Percentiles rank a stretch among this genome's conserved stretches.
Evolutionary conservation across 1,284 basidiomycete species (phyloP).

Genomic region (Malassezia caprae): DNA sequence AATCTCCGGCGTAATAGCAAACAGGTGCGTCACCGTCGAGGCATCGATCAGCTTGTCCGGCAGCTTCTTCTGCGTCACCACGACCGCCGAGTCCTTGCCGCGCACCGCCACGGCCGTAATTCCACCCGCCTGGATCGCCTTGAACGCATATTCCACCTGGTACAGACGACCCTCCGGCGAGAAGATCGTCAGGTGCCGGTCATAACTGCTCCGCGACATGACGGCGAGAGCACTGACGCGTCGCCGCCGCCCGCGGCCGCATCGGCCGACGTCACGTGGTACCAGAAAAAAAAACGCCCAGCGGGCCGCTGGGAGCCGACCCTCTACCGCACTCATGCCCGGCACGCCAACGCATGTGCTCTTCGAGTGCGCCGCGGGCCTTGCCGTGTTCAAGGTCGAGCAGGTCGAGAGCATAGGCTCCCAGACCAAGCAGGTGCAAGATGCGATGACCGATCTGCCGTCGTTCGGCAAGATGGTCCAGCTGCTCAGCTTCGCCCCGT

Average conservation of each 20-base stretch:
- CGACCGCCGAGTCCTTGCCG: conserved; percentile 85
- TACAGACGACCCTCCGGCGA: conserved; percentile 47
- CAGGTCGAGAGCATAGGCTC: conserved; percentile 82
- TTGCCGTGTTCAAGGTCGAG: conserved; percentile 83
- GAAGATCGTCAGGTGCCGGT: conserved; percentile 47
- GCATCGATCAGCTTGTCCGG: conserved; percentile 97
- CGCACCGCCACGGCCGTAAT: conserved; percentile 86
- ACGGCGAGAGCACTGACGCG: conserved; percentile 12
- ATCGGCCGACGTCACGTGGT: background rate
- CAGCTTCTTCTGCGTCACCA: conserved; percentile 96
- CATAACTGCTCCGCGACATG: conserved; percentile 46
- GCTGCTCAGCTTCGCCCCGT: conserved; percentile 83
- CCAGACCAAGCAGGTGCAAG: conserved; percentile 70
- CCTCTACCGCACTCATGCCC: conserved; percentile 24
- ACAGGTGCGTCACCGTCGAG: conserved; percentile 85
- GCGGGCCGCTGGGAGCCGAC: background rate
- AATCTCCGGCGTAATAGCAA: conserved; percentile 89
- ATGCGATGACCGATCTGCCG: conserved; percentile 59
- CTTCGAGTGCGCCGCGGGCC: conserved; percentile 89
- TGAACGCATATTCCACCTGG: conserved; percentile 74
- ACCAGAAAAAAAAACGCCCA: background rate
- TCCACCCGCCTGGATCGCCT: conserved; percentile 91
- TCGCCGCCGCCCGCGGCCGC: background rate
- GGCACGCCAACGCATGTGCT: conserved; percentile 60
- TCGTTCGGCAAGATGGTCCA: conserved; percentile 92